These are phyloP conservation scores for Cytospora chrysosperma DNA, from an alignment of 2,329 filamentous ascomycete genomes.

Conservation along the genomic window DNA sequence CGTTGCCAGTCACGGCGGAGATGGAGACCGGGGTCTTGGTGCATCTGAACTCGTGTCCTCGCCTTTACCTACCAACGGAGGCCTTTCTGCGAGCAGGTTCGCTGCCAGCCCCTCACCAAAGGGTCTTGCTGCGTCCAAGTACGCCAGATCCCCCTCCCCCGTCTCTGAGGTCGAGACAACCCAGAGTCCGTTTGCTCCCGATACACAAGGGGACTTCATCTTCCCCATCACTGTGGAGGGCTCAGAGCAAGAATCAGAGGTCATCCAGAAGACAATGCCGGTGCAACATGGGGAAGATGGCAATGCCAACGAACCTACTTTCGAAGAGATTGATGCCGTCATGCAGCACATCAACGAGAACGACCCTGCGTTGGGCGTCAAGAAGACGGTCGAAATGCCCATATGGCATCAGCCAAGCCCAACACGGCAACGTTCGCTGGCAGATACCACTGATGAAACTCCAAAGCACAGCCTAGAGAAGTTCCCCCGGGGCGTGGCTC, in stretches of 20 bases:
- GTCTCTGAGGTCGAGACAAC: slow-evolving; percentile 26
- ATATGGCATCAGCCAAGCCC: slow-evolving; percentile 48
- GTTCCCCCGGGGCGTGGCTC: slow-evolving; percentile 64
- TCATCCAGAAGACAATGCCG: slow-evolving; percentile 32
- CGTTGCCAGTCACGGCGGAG: slow-evolving; percentile 8
- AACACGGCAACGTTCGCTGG: slow-evolving; percentile 38
- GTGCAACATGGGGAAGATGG: slow-evolving; percentile 27
- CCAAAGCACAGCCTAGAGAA: slow-evolving; percentile 54
- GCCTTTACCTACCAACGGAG: slow-evolving; percentile 28
- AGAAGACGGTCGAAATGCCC: slow-evolving; percentile 54
- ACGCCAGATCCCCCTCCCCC: slow-evolving; percentile 39
- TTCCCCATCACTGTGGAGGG: slow-evolving; percentile 30
- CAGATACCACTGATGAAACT: slow-evolving; percentile 44
- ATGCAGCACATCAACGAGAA: slow-evolving; percentile 81
- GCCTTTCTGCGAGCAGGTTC: slow-evolving; percentile 35
- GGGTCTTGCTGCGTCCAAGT: slow-evolving; percentile 48
- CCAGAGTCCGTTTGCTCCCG: slow-evolving; percentile 15
- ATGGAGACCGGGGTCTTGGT: not conserved
- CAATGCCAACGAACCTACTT: slow-evolving; percentile 46
- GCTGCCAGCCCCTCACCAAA: slow-evolving; percentile 36
- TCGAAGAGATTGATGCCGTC: slow-evolving; percentile 87
- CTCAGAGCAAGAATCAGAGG: slow-evolving; percentile 33
- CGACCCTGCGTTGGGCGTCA: slow-evolving; percentile 72
- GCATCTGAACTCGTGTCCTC: slow-evolving; percentile 16
- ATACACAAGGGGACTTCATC: slow-evolving; percentile 24